Base-by-base conservation (phyloP, 23 red algal genomes). In the Cyanidioschyzon merolae region DNA sequence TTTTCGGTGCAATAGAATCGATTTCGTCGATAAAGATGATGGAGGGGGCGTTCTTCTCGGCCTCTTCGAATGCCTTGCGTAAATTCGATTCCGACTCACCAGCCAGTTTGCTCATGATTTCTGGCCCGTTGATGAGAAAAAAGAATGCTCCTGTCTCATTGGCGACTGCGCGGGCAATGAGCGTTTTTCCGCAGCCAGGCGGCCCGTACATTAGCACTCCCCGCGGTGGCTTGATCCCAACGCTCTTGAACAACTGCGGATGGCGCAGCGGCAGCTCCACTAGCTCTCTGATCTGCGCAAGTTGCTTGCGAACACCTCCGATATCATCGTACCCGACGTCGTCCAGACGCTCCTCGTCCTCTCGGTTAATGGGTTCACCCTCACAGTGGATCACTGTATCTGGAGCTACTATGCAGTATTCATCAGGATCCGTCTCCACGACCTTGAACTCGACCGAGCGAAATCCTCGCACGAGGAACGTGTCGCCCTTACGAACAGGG, bases 21-120 rank as follows among this genome's bases (percentile, higher is more conserved):
- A 98, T 85, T 51, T 98, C 94, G 77, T 98, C 94, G 80, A 98
- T 98, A 36, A 98, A 98, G 77, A 98, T 91, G 68, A 98, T 98
- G 17, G 94, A 80, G 0, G 94, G 94, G n/a, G 94, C 84, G 37
- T 98, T 98, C 77, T 98, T 98, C 74, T 98, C 94, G 41, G 94
- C 94, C 75, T 98, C 94, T 82, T 98, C 94, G 74, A 98, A 98
- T 2, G 94, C 94, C 75, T 98, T 98, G 39, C 94, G 75, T 34
- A 98, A 76, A 58, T 98, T 98, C 18, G 84, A 85, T 39, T 98
- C 94, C 7, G 94, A 91, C 54, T 98, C 94, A 29, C 94, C 94
- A 0, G 94, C 94, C 36, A 98, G 59, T 67, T 98, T 98, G 37
- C 83, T 88, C 94, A 98, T 98, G 38, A 98, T 98, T 76, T 98